Conservation (phyloP, 2,329 filamentous ascomycete species). For the Aspergillus vadensis region DNA sequence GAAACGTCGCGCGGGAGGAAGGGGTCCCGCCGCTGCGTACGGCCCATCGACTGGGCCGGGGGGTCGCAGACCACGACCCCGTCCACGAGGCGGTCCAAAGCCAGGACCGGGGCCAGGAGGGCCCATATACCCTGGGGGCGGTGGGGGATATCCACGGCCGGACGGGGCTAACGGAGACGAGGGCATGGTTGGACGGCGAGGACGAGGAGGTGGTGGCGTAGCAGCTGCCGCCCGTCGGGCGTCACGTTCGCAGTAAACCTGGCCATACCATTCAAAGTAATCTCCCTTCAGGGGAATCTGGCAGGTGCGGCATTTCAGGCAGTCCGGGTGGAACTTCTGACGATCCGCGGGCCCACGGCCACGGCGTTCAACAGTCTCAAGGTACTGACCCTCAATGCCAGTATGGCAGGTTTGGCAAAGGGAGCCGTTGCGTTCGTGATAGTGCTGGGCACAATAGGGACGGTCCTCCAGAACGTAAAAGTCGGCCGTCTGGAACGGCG, state of each 20-base stretch:
- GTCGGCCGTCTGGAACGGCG: constrained; percentile 80
- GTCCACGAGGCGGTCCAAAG: neutral
- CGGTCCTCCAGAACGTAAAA: constrained; percentile 89
- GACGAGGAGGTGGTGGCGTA: constrained; percentile 39
- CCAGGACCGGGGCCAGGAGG: constrained; percentile 22
- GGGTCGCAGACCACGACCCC: constrained; percentile 19
- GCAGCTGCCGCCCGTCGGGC: constrained; percentile 62
- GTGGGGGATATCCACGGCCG: constrained; percentile 25
- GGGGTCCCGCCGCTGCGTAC: constrained; percentile 18
- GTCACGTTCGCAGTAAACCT: constrained; percentile 83
- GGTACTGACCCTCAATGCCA: constrained; percentile 91
- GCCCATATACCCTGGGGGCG: constrained; percentile 22
- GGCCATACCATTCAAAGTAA: constrained; percentile 85
- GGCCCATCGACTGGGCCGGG: constrained; percentile 27
- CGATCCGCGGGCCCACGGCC: constrained; percentile 38
- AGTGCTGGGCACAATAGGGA: constrained; percentile 89
- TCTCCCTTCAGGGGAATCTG: constrained; percentile 73
- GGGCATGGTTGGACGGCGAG: constrained; percentile 36
- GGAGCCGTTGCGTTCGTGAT: constrained; percentile 87
- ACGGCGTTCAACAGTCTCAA: constrained; percentile 69
- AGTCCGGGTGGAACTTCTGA: constrained; percentile 82
- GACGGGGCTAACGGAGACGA: constrained; percentile 38
- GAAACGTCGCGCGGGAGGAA: constrained; percentile 33
- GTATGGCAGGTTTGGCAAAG: constrained; percentile 76
- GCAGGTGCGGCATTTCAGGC: constrained; percentile 79